These are phyloP conservation scores for Sporothrix globosa DNA, from an alignment of 2,329 filamentous ascomycete species.

Conservation along the genomic window DNA sequence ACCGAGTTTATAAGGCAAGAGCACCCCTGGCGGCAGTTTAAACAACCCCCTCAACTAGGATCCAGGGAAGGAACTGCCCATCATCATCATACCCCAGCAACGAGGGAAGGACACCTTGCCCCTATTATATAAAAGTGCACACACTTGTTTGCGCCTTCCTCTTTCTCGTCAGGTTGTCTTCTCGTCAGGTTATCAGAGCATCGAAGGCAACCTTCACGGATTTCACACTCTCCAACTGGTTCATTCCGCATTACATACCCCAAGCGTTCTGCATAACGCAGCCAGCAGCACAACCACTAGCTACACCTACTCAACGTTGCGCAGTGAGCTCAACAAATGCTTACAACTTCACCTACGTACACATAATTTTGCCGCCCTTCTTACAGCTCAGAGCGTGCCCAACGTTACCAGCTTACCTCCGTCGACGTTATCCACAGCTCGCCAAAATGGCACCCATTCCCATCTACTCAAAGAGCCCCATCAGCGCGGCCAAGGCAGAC, in stretches of 20 bases:
- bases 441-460: constrained; percentile 62
- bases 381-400: neutral
- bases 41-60: constrained; percentile 4
- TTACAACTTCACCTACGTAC: neutral
- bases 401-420: no score
- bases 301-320: neutral
- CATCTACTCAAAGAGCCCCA: constrained; percentile 62
- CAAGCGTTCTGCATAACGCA: neutral
- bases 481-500: constrained; percentile 59
- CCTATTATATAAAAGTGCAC: neutral
- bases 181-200: neutral
- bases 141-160: neutral
- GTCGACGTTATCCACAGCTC: neutral
- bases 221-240: neutral
- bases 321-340: neutral
- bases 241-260: neutral
- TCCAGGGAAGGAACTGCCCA: constrained; percentile 6
- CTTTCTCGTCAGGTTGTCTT: neutral
- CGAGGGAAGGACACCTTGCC: neutral
- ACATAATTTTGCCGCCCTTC: neutral
- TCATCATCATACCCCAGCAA: constrained; percentile 16
- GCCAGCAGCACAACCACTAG: neutral
- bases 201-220: neutral
- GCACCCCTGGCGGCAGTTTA: neutral
- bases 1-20: constrained; percentile 9